Conservation (phyloP, 805 yeast genomes). For the Torulaspora franciscae region DNA sequence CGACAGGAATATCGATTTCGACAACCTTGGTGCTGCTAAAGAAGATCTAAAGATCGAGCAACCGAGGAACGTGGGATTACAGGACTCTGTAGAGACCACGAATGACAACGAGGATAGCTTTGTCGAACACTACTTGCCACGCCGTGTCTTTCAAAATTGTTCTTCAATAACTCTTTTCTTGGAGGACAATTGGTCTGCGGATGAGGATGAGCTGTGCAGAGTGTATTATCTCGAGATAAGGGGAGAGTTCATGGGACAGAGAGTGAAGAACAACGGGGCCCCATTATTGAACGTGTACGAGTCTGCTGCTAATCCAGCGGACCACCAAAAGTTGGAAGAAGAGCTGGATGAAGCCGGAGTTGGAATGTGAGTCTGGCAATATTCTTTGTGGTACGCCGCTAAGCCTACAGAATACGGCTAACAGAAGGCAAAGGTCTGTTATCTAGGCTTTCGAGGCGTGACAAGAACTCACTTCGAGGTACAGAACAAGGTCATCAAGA, state of each 20-base stretch:
- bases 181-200: slow-evolving; percentile 59
- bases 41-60: slow-evolving; percentile 54
- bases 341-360: slow-evolving; percentile 17
- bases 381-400: neutral
- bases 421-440: no score
- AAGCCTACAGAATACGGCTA: no score
- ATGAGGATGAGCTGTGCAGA: slow-evolving; percentile 53
- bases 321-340: slow-evolving; percentile 51
- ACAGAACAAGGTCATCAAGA: no score
- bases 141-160: slow-evolving; percentile 67
- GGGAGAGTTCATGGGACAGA: slow-evolving; percentile 51
- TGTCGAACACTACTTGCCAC: slow-evolving; percentile 77
- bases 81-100: slow-evolving; percentile 36
- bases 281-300: slow-evolving; percentile 80
- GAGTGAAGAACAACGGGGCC: slow-evolving; percentile 13
- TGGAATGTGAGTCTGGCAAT: slow-evolving; percentile 11
- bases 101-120: slow-evolving; percentile 47
- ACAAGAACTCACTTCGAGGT: no score
- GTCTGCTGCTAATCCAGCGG: slow-evolving; percentile 88
- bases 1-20: slow-evolving; percentile 65
- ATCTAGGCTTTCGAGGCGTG: no score
- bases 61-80: slow-evolving; percentile 52
- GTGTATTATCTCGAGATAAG: slow-evolving; percentile 72
- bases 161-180: slow-evolving; percentile 63
- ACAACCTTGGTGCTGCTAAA: slow-evolving; percentile 45